Base-by-base conservation (phyloP, 1,284 basidiomycete species). In the Trichosporon sp. region DNA sequence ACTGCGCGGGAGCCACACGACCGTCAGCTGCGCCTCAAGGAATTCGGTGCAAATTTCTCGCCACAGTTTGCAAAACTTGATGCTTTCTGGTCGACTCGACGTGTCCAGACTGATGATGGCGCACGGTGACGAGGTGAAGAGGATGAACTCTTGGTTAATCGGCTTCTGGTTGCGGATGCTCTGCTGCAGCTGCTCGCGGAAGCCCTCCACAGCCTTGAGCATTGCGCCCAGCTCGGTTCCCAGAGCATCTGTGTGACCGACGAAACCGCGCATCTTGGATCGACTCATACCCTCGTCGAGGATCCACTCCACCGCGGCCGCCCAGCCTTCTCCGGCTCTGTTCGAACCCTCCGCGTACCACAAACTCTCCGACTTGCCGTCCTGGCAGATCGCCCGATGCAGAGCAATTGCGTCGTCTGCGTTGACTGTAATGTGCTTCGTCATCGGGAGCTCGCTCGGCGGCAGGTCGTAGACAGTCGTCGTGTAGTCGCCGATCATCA, bases 261-360 rank as follows among this genome's bases (percentile, higher is more conserved):
- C 74, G 61, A 77, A 77, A 1, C 77, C 80, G 51, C 83, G 74
- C 72, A 83, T 80, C 72, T 81, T 83, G 19, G 74, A 78, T 6
- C 81, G 81, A 0, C 80, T 81, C 67, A 74, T 76, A 37, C 76
- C 76, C 1, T 74, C 71, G 26, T 79, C 74, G 16, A 79, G 72
- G 21, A 79, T 78, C 83, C 83, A 84, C 71, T 84, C 81, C 8
- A 84, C 73, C 3, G 82, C 82, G 0, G 83, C 78, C 10, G 75
- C 82, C 83, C 83, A 84, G 2, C 79, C 81, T 76, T 83, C 83
- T 21, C 82, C 83, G 0, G 78, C 81, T 19, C 83, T 76, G n/a
- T 75, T 78, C 8, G 79, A 79, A 0, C 80, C 80, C 56, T 81
- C 82, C 0, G 82, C 77, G 71, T 84, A 84, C 79, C 81, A 84